Percentiles rank a stretch among this genome's conserved stretches.
Conservation (phyloP, 2,329 filamentous ascomycete species). For the Apiospora saccharicola region DNA sequence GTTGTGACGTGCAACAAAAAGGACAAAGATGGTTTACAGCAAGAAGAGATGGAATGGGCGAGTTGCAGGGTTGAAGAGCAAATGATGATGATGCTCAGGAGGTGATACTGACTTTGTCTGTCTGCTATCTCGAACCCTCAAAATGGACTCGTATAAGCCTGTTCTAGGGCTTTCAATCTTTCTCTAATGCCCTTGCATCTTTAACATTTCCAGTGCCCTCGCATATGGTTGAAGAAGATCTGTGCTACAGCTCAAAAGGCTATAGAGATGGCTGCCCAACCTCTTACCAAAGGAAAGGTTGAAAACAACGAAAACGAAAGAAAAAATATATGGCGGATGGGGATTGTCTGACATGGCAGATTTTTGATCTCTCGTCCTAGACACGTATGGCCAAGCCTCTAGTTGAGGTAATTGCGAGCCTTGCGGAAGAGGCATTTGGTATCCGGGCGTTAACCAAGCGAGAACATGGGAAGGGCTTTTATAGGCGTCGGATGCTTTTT, state of each 20-base stretch:
- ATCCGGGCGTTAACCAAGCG: background rate
- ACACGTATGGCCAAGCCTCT: background rate
- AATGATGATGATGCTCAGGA: background rate
- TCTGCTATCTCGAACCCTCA: conserved; percentile 1
- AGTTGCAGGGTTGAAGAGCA: background rate
- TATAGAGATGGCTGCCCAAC: background rate
- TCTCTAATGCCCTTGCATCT: background rate
- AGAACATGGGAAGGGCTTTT: background rate
- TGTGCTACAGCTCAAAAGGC: too few species aligned
- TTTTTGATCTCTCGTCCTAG: background rate
- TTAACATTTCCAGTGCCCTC: background rate
- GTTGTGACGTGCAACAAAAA: background rate
- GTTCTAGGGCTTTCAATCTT: background rate
- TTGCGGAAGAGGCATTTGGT: background rate
- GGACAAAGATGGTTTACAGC: background rate
- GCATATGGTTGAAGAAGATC: background rate
- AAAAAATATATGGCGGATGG: background rate
- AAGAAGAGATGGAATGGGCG: background rate
- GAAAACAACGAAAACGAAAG: background rate
- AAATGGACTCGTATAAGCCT: background rate
- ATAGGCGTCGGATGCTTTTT: background rate
- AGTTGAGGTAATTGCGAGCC: background rate
- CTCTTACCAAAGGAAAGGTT: background rate
- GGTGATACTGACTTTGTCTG: background rate
- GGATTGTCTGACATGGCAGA: background rate